Percentiles rank a stretch among this genome's conserved stretches.
These are phyloP conservation scores for Globisporangium emineosum DNA, from an alignment of 352 stramenopile genomes.

Conservation along the genomic window DNA sequence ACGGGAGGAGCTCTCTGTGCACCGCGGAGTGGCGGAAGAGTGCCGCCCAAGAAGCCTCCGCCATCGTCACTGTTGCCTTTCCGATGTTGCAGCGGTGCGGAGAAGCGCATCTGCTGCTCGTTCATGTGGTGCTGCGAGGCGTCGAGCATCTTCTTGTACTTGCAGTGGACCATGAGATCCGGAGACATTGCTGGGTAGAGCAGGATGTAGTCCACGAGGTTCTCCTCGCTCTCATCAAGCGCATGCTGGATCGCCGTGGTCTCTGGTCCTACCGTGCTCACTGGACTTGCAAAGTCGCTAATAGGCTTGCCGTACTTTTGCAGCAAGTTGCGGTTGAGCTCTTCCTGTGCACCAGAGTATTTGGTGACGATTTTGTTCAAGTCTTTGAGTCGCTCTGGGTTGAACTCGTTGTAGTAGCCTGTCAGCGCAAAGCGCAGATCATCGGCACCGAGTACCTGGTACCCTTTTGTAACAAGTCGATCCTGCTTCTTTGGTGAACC, in stretches of 20 bases:
- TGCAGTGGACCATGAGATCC: slow-evolving; percentile 34
- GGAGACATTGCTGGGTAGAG: slow-evolving; percentile 49
- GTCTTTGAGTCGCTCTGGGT: slow-evolving; percentile 48
- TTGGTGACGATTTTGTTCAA: slow-evolving; percentile 77
- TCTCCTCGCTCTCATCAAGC: slow-evolving; percentile 30
- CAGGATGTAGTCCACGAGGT: slow-evolving; percentile 60
- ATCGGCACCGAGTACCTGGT: slow-evolving; percentile 23
- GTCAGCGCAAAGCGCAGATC: slow-evolving; percentile 42
- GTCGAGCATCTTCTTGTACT: slow-evolving; percentile 78
- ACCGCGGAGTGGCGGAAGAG: slow-evolving; percentile 51
- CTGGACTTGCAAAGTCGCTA: slow-evolving; percentile 28
- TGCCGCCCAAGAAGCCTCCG: slow-evolving; percentile 18
- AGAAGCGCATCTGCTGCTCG: slow-evolving; percentile 80
- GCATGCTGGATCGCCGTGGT: not conserved
- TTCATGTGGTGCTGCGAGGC: slow-evolving; percentile 78
- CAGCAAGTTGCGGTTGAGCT: slow-evolving; percentile 56
- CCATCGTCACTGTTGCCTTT: slow-evolving; percentile 28
- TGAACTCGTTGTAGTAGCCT: slow-evolving; percentile 58
- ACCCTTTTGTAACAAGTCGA: not conserved
- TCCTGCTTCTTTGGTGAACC: slow-evolving; percentile 1
- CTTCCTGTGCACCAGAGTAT: slow-evolving; percentile 58
- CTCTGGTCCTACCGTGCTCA: not conserved
- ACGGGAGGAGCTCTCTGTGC: slow-evolving; percentile 27
- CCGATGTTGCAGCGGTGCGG: slow-evolving; percentile 71
- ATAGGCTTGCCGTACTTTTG: slow-evolving; percentile 69